These are phyloP conservation scores for Exophiala spinifera DNA, from an alignment of 2,329 filamentous ascomycete species.

Conservation along the genomic window DNA sequence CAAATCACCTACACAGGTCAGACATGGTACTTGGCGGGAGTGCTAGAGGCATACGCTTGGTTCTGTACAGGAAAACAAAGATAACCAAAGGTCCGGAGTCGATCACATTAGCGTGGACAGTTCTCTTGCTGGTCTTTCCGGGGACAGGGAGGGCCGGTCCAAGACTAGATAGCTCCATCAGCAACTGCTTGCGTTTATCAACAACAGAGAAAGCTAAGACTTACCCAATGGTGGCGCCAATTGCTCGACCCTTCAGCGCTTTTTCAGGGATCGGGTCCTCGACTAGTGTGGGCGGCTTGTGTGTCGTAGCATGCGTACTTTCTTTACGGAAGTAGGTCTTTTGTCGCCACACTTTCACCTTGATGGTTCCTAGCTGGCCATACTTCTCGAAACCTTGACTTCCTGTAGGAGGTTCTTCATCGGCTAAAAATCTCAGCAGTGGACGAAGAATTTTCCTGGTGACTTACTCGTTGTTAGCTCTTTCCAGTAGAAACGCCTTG, in stretches of 20 bases:
- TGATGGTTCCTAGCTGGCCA: slow-evolving; percentile 4
- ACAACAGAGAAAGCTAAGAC: background rate
- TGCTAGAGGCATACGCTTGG: slow-evolving; percentile 10
- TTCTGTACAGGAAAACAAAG: slow-evolving; percentile 33
- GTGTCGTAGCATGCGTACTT: background rate
- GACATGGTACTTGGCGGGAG: background rate
- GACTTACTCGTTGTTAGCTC: background rate
- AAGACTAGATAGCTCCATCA: background rate
- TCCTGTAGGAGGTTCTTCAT: background rate
- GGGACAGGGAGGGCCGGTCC: background rate
- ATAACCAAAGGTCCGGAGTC: slow-evolving; percentile 29
- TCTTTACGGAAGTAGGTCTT: no score
- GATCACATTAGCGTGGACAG: slow-evolving; percentile 3
- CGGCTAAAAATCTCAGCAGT: background rate
- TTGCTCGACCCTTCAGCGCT: slow-evolving; percentile 10
- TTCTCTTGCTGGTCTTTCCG: background rate
- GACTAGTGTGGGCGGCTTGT: no score
- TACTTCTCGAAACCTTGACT: slow-evolving; percentile 2
- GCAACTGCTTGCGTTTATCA: no score
- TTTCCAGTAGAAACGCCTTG: background rate
- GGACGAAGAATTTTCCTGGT: background rate
- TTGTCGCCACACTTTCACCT: slow-evolving; percentile 3
- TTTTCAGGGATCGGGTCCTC: slow-evolving; percentile 7
- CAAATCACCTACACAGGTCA: slow-evolving; percentile 29
- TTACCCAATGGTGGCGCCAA: slow-evolving; percentile 4